Percentiles rank a stretch among this genome's conserved stretches.
Evolutionary conservation across 768 basidiomycete genomes (phyloP).

Genomic region (Collybiopsis luxurians): DNA sequence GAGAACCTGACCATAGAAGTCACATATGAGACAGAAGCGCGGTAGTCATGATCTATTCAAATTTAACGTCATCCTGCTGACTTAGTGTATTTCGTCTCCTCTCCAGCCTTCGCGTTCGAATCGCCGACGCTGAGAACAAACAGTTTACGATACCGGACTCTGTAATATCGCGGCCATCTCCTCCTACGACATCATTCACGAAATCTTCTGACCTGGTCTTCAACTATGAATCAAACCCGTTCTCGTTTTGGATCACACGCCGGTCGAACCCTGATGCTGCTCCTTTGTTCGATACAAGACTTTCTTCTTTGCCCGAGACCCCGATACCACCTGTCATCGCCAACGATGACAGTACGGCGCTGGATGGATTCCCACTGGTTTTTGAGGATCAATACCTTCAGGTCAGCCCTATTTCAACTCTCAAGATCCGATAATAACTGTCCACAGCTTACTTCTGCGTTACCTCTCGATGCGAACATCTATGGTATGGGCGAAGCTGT

Average conservation of each 20-base stretch:
- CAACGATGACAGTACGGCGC: conserved; percentile 48
- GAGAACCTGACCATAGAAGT: conserved; percentile 57
- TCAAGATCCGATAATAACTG: not conserved
- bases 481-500: conserved; percentile 79
- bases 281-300: conserved; percentile 72
- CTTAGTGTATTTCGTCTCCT: no score
- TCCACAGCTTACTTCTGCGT: conserved; percentile 55
- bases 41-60: conserved; percentile 26
- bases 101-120: conserved; percentile 62
- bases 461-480: conserved; percentile 67
- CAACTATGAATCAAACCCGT: conserved; percentile 61
- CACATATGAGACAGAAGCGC: conserved; percentile 56
- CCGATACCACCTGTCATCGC: conserved; percentile 56
- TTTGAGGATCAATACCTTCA: conserved; percentile 84
- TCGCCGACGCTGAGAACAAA: conserved; percentile 54
- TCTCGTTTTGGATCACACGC: conserved; percentile 80
- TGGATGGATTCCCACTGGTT: conserved; percentile 66
- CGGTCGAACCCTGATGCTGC: conserved; percentile 49
- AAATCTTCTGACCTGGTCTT: conserved; percentile 62
- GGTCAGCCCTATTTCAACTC: conserved; percentile 26
- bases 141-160: conserved; percentile 69
- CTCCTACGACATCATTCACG: conserved; percentile 30
- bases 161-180: conserved; percentile 41
- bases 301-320: conserved; percentile 56
- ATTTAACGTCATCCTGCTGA: not conserved